Evolutionary conservation across 73 alveolate genomes (phyloP), one percentile per base, ranked within the genome.

Genomic region (Diophrys sp.): DNA sequence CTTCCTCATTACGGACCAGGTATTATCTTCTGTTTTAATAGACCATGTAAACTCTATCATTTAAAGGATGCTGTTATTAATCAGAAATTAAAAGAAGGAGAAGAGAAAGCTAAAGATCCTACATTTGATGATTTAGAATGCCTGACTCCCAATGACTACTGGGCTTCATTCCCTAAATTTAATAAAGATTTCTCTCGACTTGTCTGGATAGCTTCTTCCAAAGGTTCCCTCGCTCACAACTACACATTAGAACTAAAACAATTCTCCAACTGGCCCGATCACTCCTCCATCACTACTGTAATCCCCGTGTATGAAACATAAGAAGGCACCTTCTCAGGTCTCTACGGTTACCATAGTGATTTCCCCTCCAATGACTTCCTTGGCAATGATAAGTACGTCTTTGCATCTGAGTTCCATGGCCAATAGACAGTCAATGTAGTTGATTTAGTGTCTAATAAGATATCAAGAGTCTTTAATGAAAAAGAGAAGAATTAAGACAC

Each of bases 1-100:
- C 24, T 56, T 23, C 83, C 84, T 1, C 31, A 23, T 31, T n/a
- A 71, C 34, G 56, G 32, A 54, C 57, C 71, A 11, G 92, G 92
- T 0, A 26, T 84, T 62, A 32, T 18, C 25, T 84, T 29, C 80
- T 84, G 92, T 70, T 31, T 78, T 28, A 84, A 84, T 30, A 77
- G 84, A 84, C 84, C 83, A 5, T 67, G 83, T 8, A 77, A 67
- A 5, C 87, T 84, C 33, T 77, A 69, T 31, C 57, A 84, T 69
- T 31, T 84, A 28, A 31, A 71, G 75, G 71, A 67, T n/a, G n/a
- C n/a, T n/a, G n/a, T n/a, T n/a, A 54, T 54, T 54, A 54, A 54
- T 14, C 23, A 66, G 73, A 70, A 70, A n/a, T n/a, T n/a, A n/a
- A n/a, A n/a, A n/a, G 56, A 75, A 26, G 70, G 75, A 68, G 33